These are phyloP conservation scores for Rasamsonia emersonii DNA, from an alignment of 2,329 filamentous ascomycete species.

Conservation along the genomic window DNA sequence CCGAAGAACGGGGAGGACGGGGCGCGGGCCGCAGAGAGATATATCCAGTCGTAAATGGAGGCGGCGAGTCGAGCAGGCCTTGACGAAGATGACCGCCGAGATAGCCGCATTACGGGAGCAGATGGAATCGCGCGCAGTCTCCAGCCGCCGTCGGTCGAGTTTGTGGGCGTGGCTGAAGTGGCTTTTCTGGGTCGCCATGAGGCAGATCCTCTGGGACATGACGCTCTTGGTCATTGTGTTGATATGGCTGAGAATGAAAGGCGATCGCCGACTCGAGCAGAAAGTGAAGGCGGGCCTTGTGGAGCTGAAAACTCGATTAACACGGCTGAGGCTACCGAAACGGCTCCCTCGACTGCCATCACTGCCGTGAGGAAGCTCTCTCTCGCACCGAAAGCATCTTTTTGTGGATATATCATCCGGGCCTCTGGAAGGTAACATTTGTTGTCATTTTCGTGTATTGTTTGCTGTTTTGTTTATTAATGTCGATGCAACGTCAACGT, in stretches of 20 bases:
- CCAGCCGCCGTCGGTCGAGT: conserved; percentile 56
- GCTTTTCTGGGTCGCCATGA: conserved; percentile 58
- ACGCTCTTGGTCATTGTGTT: conserved; percentile 39
- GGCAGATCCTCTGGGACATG: conserved; percentile 67
- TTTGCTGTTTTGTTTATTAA: no score
- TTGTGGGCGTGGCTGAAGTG: conserved; percentile 63
- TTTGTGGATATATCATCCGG: no score
- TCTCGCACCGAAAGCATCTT: no score
- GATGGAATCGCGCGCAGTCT: conserved; percentile 67
- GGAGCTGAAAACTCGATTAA: conserved; percentile 25
- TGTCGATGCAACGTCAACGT: no score
- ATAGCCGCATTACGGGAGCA: conserved; percentile 88
- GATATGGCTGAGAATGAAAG: conserved; percentile 33
- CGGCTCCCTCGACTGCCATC: no score
- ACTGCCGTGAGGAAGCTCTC: no score
- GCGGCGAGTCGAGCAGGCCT: conserved; percentile 70
- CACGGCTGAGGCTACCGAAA: no score
- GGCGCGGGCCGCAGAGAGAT: conserved; percentile 11
- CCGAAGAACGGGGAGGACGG: conserved; percentile 3
- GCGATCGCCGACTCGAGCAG: conserved; percentile 34
- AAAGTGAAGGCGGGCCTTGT: conserved; percentile 25
- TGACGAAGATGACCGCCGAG: conserved; percentile 86
- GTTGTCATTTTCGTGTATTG: no score
- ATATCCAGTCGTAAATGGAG: conserved; percentile 58
- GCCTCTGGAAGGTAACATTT: no score